Evolutionary conservation across 2,329 filamentous ascomycete species (phyloP).

Genomic region (Exophiala mesophila): DNA sequence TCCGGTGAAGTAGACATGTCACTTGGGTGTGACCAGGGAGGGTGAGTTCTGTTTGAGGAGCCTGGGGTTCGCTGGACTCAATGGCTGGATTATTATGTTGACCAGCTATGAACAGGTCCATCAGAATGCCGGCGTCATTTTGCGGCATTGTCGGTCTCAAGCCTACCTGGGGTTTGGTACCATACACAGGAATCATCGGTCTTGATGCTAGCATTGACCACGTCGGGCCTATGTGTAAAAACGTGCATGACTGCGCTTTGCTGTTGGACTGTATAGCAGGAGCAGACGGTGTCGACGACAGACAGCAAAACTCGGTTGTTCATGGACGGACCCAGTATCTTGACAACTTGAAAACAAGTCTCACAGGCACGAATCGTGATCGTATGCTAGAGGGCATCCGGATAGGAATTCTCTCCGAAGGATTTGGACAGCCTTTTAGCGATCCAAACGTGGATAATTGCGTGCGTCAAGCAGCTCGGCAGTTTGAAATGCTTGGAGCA

Average conservation of each 20-base stretch:
- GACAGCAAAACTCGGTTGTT: constrained; percentile 26
- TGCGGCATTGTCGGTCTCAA: constrained; percentile 47
- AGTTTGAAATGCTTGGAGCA: too few relatives aligned
- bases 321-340: constrained; percentile 35
- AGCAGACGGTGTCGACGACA: constrained; percentile 43
- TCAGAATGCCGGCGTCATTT: constrained; percentile 41
- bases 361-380: constrained; percentile 42
- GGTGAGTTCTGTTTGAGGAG: constrained; percentile 24
- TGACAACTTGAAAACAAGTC: not conserved
- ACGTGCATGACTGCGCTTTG: constrained; percentile 36
- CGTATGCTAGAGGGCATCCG: constrained; percentile 31
- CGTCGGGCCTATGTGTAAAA: constrained; percentile 38
- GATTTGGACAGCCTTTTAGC: too few relatives aligned
- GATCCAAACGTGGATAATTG: too few relatives aligned
- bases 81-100: too few relatives aligned
- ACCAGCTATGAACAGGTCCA: constrained; percentile 34
- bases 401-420: too few relatives aligned
- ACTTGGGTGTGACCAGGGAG: constrained; percentile 32
- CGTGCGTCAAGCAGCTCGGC: too few relatives aligned
- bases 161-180: constrained; percentile 46
- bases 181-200: constrained; percentile 45
- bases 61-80: too few relatives aligned
- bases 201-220: constrained; percentile 49
- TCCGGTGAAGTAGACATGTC: constrained; percentile 32
- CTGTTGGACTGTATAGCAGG: constrained; percentile 43